Conservation (phyloP, 208 protist genomes). For the Trypanosoma cruzi region DNA sequence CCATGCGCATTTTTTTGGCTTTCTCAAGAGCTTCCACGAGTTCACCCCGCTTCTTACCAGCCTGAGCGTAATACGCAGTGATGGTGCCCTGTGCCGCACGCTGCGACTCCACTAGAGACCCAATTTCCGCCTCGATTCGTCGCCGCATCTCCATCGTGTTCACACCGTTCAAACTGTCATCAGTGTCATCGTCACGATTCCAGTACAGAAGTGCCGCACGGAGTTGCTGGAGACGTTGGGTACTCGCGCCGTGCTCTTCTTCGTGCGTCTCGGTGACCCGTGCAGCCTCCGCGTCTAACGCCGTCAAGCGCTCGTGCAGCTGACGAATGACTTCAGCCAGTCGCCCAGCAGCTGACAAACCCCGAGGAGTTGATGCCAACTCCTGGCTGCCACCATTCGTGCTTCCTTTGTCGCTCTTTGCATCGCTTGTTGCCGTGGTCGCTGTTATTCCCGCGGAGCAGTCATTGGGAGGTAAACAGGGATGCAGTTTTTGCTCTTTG, state of each 20-base stretch:
- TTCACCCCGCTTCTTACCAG: conserved; percentile 15
- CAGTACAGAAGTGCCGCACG: background rate
- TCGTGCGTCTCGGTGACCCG: background rate
- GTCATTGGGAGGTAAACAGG: too few relatives aligned
- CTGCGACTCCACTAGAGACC: background rate
- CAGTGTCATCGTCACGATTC: background rate
- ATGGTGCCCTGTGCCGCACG: background rate
- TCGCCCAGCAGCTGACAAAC: background rate
- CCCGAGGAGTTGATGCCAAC: background rate
- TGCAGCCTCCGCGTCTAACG: conserved; percentile 2
- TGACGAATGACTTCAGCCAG: conserved; percentile 11
- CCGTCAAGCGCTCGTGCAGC: conserved; percentile 5
- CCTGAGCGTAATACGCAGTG: background rate
- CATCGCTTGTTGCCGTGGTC: background rate
- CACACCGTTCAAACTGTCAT: background rate
- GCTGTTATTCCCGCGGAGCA: too few relatives aligned
- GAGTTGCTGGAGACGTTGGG: background rate
- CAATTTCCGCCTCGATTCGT: background rate
- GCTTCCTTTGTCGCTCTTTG: too few relatives aligned
- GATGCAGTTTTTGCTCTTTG: too few relatives aligned
- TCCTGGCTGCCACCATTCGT: background rate
- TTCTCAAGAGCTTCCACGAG: conserved; percentile 5
- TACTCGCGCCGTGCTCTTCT: background rate
- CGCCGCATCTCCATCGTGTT: background rate
- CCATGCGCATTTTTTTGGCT: background rate